These are phyloP conservation scores for Magnaporthales sp. DNA, from an alignment of 2,329 filamentous ascomycete species.

Conservation along the genomic window DNA sequence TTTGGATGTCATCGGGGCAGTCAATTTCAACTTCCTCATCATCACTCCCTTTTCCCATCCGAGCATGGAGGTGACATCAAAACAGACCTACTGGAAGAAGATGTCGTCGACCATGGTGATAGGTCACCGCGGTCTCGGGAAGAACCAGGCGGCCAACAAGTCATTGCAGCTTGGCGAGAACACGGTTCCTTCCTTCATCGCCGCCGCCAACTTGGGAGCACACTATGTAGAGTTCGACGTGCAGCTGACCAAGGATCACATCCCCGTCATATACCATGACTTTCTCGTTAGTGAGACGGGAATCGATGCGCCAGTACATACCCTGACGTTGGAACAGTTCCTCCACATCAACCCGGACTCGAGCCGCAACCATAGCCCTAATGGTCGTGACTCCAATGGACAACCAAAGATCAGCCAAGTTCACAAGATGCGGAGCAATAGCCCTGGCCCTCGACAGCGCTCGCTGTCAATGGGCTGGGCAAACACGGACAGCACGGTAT, in stretches of 20 bases:
- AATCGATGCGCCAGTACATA: conserved; percentile 93
- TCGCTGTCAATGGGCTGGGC: conserved; percentile 46
- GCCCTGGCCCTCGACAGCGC: conserved; percentile 28
- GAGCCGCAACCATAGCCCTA: conserved; percentile 25
- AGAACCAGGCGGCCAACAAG: conserved; percentile 75
- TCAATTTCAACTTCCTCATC: conserved; percentile 95
- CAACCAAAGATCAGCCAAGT: conserved; percentile 2
- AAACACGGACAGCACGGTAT: conserved; percentile 19
- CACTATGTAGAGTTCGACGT: conserved; percentile 76
- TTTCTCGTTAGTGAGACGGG: conserved; percentile 97
- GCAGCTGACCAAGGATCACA: conserved; percentile 96
- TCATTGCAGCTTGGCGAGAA: conserved; percentile 95
- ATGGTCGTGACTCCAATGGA: conserved; percentile 12
- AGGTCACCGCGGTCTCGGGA: conserved; percentile 69
- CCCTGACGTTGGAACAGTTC: conserved; percentile 90
- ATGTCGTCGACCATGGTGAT: conserved; percentile 79
- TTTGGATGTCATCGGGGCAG: conserved; percentile 83
- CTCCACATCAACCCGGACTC: conserved; percentile 66
- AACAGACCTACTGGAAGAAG: conserved; percentile 96
- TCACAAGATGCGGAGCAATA: conserved; percentile 21
- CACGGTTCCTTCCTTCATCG: conserved; percentile 91
- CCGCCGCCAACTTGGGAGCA: conserved; percentile 84
- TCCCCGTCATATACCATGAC: conserved; percentile 97
- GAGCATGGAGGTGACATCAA: conserved; percentile 83
- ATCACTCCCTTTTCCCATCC: conserved; percentile 92